Conservation (phyloP, 108 stramenopile species). For the Fistulifera pelliculosa region DNA sequence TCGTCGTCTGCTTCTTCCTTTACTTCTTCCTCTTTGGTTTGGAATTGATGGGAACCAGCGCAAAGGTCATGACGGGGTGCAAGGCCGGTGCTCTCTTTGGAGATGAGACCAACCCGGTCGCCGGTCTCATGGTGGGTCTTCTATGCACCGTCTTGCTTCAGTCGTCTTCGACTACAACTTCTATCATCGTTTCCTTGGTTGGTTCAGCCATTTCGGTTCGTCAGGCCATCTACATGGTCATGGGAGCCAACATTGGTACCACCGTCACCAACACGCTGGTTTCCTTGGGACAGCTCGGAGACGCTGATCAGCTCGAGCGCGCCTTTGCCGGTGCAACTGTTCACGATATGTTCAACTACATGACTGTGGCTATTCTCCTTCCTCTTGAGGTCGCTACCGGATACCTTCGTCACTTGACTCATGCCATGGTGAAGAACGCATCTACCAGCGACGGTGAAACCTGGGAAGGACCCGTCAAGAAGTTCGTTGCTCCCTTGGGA, state of each 20-base stretch:
- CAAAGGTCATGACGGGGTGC: slow-evolving; percentile 80
- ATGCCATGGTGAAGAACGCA: slow-evolving; percentile 46
- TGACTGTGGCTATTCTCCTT: slow-evolving; percentile 70
- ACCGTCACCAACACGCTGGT: slow-evolving; percentile 85
- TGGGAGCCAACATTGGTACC: slow-evolving; percentile 89
- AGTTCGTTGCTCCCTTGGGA: slow-evolving; percentile 57
- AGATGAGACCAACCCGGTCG: slow-evolving; percentile 77
- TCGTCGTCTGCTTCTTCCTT: slow-evolving; percentile 60
- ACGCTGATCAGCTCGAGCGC: slow-evolving; percentile 77
- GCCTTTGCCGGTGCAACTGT: slow-evolving; percentile 89
- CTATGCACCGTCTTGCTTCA: slow-evolving; percentile 78
- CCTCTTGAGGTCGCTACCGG: slow-evolving; percentile 63
- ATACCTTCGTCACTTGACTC: slow-evolving; percentile 49
- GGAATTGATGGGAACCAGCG: slow-evolving; percentile 63
- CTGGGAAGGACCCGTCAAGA: slow-evolving; percentile 76
- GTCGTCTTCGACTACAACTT: slow-evolving; percentile 83
- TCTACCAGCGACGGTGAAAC: slow-evolving; percentile 39
- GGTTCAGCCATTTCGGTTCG: slow-evolving; percentile 56
- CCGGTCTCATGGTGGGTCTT: slow-evolving; percentile 76
- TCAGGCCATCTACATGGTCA: slow-evolving; percentile 81
- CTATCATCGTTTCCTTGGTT: slow-evolving; percentile 77
- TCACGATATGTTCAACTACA: slow-evolving; percentile 88
- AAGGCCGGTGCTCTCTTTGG: slow-evolving; percentile 71
- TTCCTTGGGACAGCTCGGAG: slow-evolving; percentile 79
- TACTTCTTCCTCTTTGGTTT: slow-evolving; percentile 86